Percentiles rank a stretch among this genome's conserved stretches.
Conservation (phyloP, 495 filamentous ascomycete species). For the Annulohypoxylon moriforme region DNA sequence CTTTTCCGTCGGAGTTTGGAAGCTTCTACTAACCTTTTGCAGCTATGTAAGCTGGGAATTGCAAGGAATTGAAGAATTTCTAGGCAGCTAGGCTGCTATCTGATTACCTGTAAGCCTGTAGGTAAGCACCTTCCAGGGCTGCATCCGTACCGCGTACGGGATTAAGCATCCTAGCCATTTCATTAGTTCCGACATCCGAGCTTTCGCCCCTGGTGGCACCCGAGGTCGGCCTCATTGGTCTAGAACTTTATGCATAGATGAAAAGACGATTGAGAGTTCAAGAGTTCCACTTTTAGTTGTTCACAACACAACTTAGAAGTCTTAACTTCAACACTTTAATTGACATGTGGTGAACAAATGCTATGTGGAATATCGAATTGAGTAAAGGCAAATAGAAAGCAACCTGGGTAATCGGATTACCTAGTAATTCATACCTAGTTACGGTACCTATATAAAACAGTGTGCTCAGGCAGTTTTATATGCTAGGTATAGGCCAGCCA, state of each 20-base stretch:
- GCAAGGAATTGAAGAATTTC: background rate
- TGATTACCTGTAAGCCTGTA: background rate
- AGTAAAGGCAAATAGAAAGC: too few species aligned
- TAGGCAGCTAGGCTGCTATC: background rate
- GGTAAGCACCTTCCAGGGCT: background rate
- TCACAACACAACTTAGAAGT: background rate
- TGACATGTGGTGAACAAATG: background rate
- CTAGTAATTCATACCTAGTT: too few species aligned
- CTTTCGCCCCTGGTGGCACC: background rate
- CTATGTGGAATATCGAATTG: too few species aligned
- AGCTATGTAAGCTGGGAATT: slow-evolving; percentile 12
- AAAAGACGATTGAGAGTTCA: background rate
- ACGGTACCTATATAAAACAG: too few species aligned
- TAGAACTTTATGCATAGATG: slow-evolving; percentile 2
- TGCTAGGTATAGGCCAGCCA: too few species aligned
- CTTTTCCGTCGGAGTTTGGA: slow-evolving; percentile 27
- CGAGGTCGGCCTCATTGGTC: slow-evolving; percentile 12
- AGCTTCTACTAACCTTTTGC: slow-evolving; percentile 18
- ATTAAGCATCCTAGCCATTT: slow-evolving; percentile 4
- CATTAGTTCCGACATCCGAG: slow-evolving; percentile 13
- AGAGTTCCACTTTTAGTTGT: background rate
- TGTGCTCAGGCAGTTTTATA: too few species aligned
- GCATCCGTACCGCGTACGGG: background rate
- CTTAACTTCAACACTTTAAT: background rate
- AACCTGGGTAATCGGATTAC: too few species aligned